Percentiles rank a stretch among this genome's conserved stretches.
These are phyloP conservation scores for Schrenkiella parvula DNA, from an alignment of 345 rosid genomes.

Conservation along the genomic window DNA sequence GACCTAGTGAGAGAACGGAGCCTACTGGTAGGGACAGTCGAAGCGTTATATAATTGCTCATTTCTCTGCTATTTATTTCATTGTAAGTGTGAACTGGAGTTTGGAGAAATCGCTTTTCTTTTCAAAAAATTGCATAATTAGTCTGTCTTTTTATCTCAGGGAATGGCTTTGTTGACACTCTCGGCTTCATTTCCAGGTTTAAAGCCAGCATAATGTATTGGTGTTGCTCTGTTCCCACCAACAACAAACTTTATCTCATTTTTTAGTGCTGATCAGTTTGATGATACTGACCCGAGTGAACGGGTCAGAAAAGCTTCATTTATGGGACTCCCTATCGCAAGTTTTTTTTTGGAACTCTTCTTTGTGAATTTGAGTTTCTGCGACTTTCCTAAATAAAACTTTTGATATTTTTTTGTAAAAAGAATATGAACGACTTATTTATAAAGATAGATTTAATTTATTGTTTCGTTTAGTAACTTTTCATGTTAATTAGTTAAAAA, in stretches of 20 bases:
- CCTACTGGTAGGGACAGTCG: too few relatives aligned
- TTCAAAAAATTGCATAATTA: neutral
- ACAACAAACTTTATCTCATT: conserved; percentile 72
- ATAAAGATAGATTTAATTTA: neutral
- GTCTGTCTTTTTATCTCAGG: conserved; percentile 37
- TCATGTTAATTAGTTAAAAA: neutral
- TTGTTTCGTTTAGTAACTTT: neutral
- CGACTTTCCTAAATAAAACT: too few relatives aligned
- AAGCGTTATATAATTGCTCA: too few relatives aligned
- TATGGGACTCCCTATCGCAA: conserved; percentile 65
- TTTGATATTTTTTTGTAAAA: too few relatives aligned
- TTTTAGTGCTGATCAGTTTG: conserved; percentile 88
- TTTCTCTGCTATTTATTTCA: conserved; percentile 71
- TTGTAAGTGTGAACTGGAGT: conserved; percentile 37
- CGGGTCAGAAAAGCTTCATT: conserved; percentile 70
- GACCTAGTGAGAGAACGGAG: too few relatives aligned
- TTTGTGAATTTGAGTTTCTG: neutral
- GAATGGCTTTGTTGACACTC: conserved; percentile 66
- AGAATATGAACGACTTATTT: too few relatives aligned
- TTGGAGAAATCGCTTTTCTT: neutral
- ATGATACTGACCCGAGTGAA: conserved; percentile 70
- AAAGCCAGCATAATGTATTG: conserved; percentile 54
- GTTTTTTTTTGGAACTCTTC: conserved; percentile 77
- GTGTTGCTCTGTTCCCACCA: conserved; percentile 43
- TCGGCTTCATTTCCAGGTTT: conserved; percentile 63